Conservation (phyloP, 768 basidiomycete genomes). For the Kondoa subrosea region DNA sequence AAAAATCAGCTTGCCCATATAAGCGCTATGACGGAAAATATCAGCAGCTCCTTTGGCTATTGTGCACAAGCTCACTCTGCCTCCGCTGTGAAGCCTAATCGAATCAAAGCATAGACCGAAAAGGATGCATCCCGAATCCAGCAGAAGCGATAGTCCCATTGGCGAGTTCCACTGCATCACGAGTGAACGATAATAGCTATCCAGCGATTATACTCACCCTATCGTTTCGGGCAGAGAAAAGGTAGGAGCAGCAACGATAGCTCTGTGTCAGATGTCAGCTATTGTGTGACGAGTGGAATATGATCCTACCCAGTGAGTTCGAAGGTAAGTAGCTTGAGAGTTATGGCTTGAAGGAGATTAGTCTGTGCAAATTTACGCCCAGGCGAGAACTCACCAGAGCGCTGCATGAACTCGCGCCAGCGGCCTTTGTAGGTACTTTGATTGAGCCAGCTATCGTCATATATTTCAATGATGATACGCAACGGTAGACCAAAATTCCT, state of each 20-base stretch:
- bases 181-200: no score
- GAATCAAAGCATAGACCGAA: conserved; percentile 80
- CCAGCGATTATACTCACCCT: no score
- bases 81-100: conserved; percentile 85
- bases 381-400: no score
- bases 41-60: conserved; percentile 95
- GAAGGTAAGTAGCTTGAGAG: conserved; percentile 23
- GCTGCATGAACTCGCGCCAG: conserved; percentile 85
- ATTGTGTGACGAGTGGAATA: no score
- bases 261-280: no score
- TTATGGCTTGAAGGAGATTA: conserved; percentile 13
- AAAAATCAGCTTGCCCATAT: no score
- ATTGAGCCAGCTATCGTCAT: conserved; percentile 73
- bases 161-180: not conserved
- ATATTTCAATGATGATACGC: no score
- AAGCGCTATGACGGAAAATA: no score
- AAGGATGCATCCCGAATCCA: conserved; percentile 88
- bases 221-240: conserved; percentile 69
- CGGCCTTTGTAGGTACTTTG: conserved; percentile 74
- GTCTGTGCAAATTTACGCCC: no score
- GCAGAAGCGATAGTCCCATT: conserved; percentile 4
- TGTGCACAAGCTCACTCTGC: conserved; percentile 52
- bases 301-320: conserved; percentile 37
- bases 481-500: no score
- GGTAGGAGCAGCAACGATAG: conserved; percentile 85